These are phyloP conservation scores for Termitomyces sp. DNA, from an alignment of 768 basidiomycete genomes.

Conservation along the genomic window DNA sequence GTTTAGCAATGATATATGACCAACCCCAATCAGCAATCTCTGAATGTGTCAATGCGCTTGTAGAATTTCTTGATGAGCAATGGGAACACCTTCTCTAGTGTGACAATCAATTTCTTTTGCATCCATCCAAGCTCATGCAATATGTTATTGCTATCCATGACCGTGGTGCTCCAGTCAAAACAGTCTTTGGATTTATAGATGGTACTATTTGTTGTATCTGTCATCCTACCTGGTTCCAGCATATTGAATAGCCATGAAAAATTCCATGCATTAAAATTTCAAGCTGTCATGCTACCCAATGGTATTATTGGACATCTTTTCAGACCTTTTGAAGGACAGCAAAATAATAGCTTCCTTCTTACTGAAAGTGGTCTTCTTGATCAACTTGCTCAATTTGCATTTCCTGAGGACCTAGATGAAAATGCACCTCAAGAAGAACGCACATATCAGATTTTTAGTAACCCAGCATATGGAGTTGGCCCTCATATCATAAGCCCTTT, in stretches of 20 bases:
- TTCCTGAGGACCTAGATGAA: not conserved
- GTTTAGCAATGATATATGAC: not conserved
- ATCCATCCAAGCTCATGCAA: not conserved
- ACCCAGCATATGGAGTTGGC: not conserved
- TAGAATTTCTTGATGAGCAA: too few relatives aligned
- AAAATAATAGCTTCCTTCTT: not conserved
- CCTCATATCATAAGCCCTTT: too few relatives aligned
- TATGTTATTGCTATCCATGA: not conserved
- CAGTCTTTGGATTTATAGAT: not conserved
- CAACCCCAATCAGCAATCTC: not conserved
- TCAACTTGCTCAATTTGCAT: not conserved
- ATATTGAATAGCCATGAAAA: not conserved
- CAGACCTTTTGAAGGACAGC: not conserved
- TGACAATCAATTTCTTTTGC: not conserved
- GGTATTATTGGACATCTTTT: not conserved
- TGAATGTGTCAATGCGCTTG: too few relatives aligned
- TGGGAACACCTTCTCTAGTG: not conserved
- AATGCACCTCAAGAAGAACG: not conserved
- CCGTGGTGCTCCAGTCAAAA: not conserved
- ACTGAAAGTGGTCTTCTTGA: not conserved
- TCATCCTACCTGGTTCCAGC: not conserved
- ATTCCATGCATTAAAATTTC: not conserved
- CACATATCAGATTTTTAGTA: not conserved
- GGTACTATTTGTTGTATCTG: not conserved
- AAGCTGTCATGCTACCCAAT: not conserved